phyloP scores from a whole-genome alignment of 2,329 filamentous ascomycete genomes.

The Arthrinium phaeospermum region DNA sequence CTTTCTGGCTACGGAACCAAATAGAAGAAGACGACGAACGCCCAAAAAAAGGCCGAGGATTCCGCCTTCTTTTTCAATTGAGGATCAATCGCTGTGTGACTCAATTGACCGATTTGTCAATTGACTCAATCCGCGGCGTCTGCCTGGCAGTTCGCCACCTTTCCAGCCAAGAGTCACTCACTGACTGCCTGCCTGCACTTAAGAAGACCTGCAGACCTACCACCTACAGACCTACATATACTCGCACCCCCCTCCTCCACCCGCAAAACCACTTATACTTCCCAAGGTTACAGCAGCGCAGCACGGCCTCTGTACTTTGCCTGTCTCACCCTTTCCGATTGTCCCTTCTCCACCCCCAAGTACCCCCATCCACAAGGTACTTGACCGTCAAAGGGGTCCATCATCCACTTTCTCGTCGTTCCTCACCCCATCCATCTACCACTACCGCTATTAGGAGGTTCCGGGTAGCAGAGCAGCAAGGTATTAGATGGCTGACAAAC shows the following conservation, averaged over 20 bases:
- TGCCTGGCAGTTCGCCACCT: constrained; percentile 13
- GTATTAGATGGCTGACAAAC: constrained; percentile 20
- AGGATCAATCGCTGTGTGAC: constrained; percentile 2
- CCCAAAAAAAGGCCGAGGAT: constrained; percentile 7
- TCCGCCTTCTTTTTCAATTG: constrained; percentile 12
- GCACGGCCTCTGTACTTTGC: constrained; percentile 11
- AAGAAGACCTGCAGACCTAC: not conserved
- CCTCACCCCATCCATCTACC: not conserved
- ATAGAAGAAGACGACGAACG: not conserved
- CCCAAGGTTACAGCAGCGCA: not conserved
- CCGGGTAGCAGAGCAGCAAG: not conserved
- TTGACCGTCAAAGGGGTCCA: constrained; percentile 9
- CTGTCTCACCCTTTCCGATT: constrained; percentile 11
- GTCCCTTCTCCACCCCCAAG: constrained; percentile 1
- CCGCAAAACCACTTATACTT: constrained; percentile 8
- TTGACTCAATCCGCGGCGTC: constrained; percentile 11
- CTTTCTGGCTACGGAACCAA: not conserved
- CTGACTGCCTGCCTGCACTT: not conserved
- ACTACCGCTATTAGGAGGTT: constrained; percentile 11
- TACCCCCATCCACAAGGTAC: constrained; percentile 1
- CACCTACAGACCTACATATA: not conserved
- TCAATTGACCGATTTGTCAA: constrained; percentile 15
- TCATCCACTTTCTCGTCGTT: not conserved
- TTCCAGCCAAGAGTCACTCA: not conserved
- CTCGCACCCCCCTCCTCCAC: not conserved